phyloP scores from a whole-genome alignment of 148 eudicot genomes.

The Salicornia ramosissima region DNA sequence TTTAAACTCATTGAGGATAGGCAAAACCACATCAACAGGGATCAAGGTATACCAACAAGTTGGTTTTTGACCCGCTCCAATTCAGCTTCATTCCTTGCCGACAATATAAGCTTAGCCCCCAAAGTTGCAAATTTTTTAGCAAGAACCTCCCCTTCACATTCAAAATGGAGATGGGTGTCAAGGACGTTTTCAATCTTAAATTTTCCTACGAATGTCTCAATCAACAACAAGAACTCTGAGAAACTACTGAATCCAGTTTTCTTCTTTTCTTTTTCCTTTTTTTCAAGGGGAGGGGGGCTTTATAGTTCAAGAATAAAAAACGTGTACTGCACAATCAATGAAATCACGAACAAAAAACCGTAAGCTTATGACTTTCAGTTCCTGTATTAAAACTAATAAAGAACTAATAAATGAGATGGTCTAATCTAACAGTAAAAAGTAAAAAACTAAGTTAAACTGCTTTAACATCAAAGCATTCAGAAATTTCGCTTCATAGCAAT shows the following conservation, averaged over 20 bases:
- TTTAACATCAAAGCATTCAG: neutral
- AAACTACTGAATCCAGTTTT: neutral
- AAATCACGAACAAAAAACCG: neutral
- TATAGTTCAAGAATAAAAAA: neutral
- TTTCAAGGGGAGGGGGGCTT: neutral
- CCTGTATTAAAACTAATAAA: no score
- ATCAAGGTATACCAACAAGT: conserved; percentile 48
- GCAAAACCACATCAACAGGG: neutral
- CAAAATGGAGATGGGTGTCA: conserved; percentile 4
- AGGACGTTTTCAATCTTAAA: neutral
- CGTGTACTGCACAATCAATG: neutral
- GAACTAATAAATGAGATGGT: neutral
- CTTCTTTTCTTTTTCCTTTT: no score
- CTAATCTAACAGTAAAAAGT: no score
- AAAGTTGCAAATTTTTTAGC: conserved; percentile 81
- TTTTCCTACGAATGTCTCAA: neutral
- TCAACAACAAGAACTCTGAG: neutral
- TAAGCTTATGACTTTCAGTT: neutral
- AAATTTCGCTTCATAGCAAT: no score
- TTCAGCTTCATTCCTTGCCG: conserved; percentile 88
- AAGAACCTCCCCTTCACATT: conserved; percentile 70
- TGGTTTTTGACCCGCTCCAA: conserved; percentile 70
- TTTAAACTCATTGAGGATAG: neutral
- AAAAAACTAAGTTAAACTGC: no score
- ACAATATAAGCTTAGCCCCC: conserved; percentile 86